Percentiles rank a stretch among this genome's conserved stretches.
These are phyloP conservation scores for Penicillium hesseltinei DNA, from an alignment of 2,329 filamentous ascomycete genomes.

Conservation along the genomic window DNA sequence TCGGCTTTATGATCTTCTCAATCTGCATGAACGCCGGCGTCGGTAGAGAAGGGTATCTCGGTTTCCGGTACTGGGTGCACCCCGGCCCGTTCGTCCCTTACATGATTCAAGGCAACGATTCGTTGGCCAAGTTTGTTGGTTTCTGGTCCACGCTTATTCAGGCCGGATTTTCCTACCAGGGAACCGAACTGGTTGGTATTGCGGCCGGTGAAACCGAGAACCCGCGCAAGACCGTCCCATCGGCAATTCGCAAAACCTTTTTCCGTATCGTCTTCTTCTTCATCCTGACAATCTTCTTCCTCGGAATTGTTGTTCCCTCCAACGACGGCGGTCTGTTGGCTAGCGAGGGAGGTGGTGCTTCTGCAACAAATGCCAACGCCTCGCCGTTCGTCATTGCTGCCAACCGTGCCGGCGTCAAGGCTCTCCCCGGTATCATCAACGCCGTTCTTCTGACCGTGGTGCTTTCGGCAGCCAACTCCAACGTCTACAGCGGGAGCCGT, in stretches of 20 bases:
- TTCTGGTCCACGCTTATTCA: constrained; percentile 53
- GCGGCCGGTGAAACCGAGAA: constrained; percentile 73
- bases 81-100: constrained; percentile 68
- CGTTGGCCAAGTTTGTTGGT: constrained; percentile 62
- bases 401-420: constrained; percentile 34
- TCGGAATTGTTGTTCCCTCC: constrained; percentile 68
- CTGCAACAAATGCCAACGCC: constrained; percentile 26
- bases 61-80: constrained; percentile 68
- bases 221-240: constrained; percentile 68
- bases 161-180: constrained; percentile 47
- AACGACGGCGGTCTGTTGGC: constrained; percentile 54
- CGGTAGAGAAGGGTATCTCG: constrained; percentile 67
- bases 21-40: constrained; percentile 73
- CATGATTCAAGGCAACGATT: constrained; percentile 55
- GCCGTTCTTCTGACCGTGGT: constrained; percentile 42
- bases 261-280: constrained; percentile 67
- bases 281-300: constrained; percentile 54
- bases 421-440: constrained; percentile 41
- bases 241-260: constrained; percentile 71
- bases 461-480: constrained; percentile 43
- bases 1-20: constrained; percentile 74
- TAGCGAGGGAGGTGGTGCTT: constrained; percentile 16
- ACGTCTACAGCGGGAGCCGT: constrained; percentile 55
- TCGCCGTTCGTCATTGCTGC: constrained; percentile 45
- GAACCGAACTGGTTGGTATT: constrained; percentile 72